Evolutionary conservation across 345 rosid genomes (phyloP), one percentile per base, ranked within the genome.

Genomic region (Populus deltoides): DNA sequence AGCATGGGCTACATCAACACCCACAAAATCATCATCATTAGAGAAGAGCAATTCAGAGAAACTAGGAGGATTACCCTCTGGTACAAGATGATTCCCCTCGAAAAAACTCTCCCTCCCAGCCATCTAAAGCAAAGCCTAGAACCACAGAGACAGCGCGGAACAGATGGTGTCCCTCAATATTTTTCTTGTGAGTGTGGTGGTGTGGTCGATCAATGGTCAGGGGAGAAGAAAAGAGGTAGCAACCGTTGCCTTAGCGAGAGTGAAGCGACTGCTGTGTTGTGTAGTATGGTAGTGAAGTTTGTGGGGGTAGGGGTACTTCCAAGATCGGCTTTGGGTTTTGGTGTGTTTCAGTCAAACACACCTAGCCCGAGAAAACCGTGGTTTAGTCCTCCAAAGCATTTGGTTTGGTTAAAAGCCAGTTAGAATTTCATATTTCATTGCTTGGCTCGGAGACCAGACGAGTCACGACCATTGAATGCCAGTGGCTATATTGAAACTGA

Each of bases 281-380:
- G 29, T 57, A 22, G 63, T 1, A 0, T 9, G 18, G 36, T 1
- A 38, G 20, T 25, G 38, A 47, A 66, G 31, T 18, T 25, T 16
- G 59, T 66, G 35, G 22, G 66, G 9, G 5, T 55, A 68, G 70
- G 75, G 66, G 43, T 68, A 31, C 62, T 82, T 81, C 80, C 85
- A 73, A 81, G 79, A 68, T 33, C 71, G 77, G 85, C 82, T 83
- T 85, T 68, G 87, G 85, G 73, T 71, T 76, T 80, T 80, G 86
- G 80, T 73, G 77, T 57, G 75, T 36, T 82, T 77, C 81, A 81
- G 97, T 90, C 94, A 92, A 92, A 87, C 85, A 87, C 88, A 83
- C 91, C 76, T 81, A 79, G 85, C 94, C 94, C 97, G 86, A 90
- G 97, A 89, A 88, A 89, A 87, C 92, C 92, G 92, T 90, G 90